Base-by-base conservation (phyloP, 2,329 filamentous ascomycete species). In the Clonostachys rosea region DNA sequence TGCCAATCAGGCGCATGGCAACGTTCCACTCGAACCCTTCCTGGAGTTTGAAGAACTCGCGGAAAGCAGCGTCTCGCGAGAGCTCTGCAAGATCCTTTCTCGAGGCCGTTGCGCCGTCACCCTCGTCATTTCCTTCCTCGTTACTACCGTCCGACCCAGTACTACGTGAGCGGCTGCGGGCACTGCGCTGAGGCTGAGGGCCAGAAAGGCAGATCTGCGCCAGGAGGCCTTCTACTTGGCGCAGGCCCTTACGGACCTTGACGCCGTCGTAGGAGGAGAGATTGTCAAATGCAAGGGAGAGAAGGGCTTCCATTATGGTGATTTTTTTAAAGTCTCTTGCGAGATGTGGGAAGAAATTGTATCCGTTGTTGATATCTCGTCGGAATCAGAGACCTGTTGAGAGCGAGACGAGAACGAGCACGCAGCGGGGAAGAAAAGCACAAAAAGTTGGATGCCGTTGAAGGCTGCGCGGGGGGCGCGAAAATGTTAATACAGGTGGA, bases 21-120 rank as follows among this genome's bases (percentile, higher is more conserved):
- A 97, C 89, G 70, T 99, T 99, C 88, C 91, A 97, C 71, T 97
- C 90, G 63, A 99, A 99, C 4, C 91, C 89, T 62, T 97, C 91
- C 66, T 99, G 94, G 54, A 97, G 67, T 65, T 95, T 90, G 74
- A 96, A 96, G 73, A 97, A 97, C 67, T 96, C 91, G 55, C 89
- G 78, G 63, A 96, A 97, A 17, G 91, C 92, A 17, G 88, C 89
- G 66, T 97, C 94, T 53, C 85, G 81, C 44, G 81, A 78, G 52
- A 96, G 71, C 48, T 90, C 84, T 18, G 73, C 71, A 44, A 96
- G 76, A 13, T 76, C 75, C 68, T 89, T 91, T 45, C 71, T 70
- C 33, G 68, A 65, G 10, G 71, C 68, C 4, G 64, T 56, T 20
- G 63, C 57, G 67, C 68, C 59, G 60, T 59, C 59, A 43, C 60